Evolutionary conservation across 345 rosid genomes (phyloP), one percentile per base, ranked within the genome.

Genomic region (Camelina sativa): DNA sequence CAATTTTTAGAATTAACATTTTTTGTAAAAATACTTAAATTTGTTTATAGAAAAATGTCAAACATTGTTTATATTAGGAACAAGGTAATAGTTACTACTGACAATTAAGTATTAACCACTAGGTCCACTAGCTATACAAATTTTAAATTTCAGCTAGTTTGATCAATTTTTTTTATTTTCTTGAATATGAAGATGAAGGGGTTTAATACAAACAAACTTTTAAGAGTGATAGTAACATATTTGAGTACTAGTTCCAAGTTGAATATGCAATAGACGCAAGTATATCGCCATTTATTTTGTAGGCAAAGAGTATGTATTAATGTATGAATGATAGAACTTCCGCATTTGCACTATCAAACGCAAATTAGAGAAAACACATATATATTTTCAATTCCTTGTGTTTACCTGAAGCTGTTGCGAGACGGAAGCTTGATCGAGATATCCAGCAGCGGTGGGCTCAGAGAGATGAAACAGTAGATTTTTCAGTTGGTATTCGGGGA

Each of bases 391-490:
- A 50, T n/a, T 19, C 4, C 4, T 32, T 32, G 19, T 53, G 28
- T 53, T 17, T 71, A 77, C 81, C 77, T 77, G 81, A 66, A 91
- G 86, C 68, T 89, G 91, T 78, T 84, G 82, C 87, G 95, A 94
- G 66, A 88, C 86, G 0, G 52, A 19, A 17, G 90, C 84, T 78
- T 94, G 98, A 60, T 91, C 87, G 19, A 94, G 85, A 81, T 86
- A 87, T 28, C 98, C 97, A 7, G 85, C 86, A 19, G 92, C 41
- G 5, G 97, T 89, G 11, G 91, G 91, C 69, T 82, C 62, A 11
- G 98, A 86, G 58, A 91, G 89, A 77, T 94, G 98, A 22, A 89
- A 94, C 61, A 70, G 50, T 23, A 94, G 77, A 70, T 62, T 94
- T 63, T 78, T 68, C 2, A 84, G 6, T 4, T 80, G 75, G 62